These are phyloP conservation scores for Trypanosoma melophagium DNA, from an alignment of 208 protist species.

Conservation along the genomic window DNA sequence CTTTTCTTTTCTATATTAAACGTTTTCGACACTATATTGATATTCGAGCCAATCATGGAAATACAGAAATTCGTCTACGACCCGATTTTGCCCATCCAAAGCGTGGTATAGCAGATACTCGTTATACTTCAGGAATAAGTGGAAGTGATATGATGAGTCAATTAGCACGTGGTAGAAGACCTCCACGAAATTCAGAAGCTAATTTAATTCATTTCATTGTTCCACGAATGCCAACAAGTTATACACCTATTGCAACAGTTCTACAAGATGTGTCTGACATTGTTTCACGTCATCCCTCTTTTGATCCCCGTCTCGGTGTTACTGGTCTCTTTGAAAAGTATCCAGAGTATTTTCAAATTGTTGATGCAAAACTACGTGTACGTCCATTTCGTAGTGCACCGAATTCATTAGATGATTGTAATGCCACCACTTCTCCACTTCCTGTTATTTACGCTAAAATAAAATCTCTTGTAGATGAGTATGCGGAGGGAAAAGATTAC, in stretches of 20 bases:
- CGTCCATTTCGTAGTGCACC: constrained; percentile 73
- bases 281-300: constrained; percentile 74
- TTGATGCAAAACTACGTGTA: constrained; percentile 63
- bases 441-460: constrained; percentile 60
- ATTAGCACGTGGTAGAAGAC: constrained; percentile 34
- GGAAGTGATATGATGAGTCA: constrained; percentile 14
- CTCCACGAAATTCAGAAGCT: constrained; percentile 77
- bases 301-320: constrained; percentile 76
- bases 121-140: constrained; percentile 28
- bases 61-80: constrained; percentile 60
- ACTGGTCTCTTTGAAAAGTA: constrained; percentile 84
- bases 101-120: constrained; percentile 59
- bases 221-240: constrained; percentile 62
- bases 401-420: constrained; percentile 65
- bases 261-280: constrained; percentile 78
- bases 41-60: constrained; percentile 43
- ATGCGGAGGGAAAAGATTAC: constrained; percentile 69
- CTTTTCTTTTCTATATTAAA: constrained; percentile 64
- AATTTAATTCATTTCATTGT: constrained; percentile 66
- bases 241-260: constrained; percentile 64
- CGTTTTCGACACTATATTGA: constrained; percentile 82
- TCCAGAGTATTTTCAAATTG: constrained; percentile 86
- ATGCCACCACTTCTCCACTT: constrained; percentile 51
- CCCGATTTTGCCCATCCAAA: constrained; percentile 69
- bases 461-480: constrained; percentile 39